Percentiles rank a stretch among this genome's conserved stretches.
phyloP scores from a whole-genome alignment of 306 rosid genomes.

The Trichosanthes truncata region DNA sequence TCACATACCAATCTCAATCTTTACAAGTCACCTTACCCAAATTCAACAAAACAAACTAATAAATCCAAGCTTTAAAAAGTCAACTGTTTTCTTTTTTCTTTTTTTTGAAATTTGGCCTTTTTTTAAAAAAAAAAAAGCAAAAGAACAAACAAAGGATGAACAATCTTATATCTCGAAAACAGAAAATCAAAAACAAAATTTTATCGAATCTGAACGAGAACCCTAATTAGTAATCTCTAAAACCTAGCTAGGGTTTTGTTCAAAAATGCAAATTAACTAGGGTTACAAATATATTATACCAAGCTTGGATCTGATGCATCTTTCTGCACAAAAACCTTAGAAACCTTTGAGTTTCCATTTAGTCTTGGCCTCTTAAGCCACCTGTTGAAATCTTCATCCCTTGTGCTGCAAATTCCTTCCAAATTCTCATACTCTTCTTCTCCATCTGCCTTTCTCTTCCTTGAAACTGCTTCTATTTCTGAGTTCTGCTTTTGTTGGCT shows the following conservation, averaged over 20 bases:
- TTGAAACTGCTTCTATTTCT: conserved; percentile 16
- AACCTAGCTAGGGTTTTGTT: background rate
- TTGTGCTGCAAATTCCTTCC: conserved; percentile 17
- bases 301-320: conserved; percentile 50
- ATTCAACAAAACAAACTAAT: background rate
- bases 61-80: background rate
- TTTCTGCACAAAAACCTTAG: conserved; percentile 43
- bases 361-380: conserved; percentile 28
- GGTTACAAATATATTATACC: conserved; percentile 27
- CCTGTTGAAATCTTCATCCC: conserved; percentile 32
- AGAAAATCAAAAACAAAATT: background rate
- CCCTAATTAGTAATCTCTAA: background rate
- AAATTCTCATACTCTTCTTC: conserved; percentile 4
- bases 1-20: background rate
- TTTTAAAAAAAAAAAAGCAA: background rate
- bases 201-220: background rate
- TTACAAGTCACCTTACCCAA: background rate
- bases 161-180: background rate
- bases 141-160: background rate
- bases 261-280: background rate
- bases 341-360: conserved; percentile 30
- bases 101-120: background rate
- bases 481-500: conserved; percentile 4
- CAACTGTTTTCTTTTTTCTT: background rate
- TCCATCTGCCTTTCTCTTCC: conserved; percentile 44